phyloP scores from a whole-genome alignment of 345 rosid species.

The Crucihimalaya himalaica region DNA sequence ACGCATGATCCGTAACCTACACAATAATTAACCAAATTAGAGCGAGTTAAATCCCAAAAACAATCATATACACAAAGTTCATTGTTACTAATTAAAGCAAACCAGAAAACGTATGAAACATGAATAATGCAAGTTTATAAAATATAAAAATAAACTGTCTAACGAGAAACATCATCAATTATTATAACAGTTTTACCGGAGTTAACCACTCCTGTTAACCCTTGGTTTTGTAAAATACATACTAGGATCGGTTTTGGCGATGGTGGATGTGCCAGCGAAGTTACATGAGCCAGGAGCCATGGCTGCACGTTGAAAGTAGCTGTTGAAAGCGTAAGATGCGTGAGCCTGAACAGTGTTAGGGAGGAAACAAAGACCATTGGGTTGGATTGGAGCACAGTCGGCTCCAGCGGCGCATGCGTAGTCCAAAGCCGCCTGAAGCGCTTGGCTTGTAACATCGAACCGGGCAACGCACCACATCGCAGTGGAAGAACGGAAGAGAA shows the following conservation, averaged over 20 bases:
- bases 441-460: constrained; percentile 62
- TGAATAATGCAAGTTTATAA: not conserved
- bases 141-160: not conserved
- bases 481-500: constrained; percentile 23
- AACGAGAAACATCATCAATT: not conserved
- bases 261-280: constrained; percentile 72
- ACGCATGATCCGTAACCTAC: constrained; percentile 85
- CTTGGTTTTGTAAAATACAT: not conserved
- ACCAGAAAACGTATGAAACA: not conserved
- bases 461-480: constrained; percentile 77
- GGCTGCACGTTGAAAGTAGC: constrained; percentile 61
- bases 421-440: constrained; percentile 62
- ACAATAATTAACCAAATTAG: constrained; percentile 6
- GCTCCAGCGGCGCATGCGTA: constrained; percentile 76
- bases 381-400: constrained; percentile 61
- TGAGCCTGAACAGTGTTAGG: constrained; percentile 76
- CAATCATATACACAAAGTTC: not conserved
- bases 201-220: not conserved
- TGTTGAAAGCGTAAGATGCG: constrained; percentile 81
- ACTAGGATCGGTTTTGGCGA: constrained; percentile 81
- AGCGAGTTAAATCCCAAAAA: not conserved
- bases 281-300: constrained; percentile 85
- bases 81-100: not conserved
- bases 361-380: constrained; percentile 60
- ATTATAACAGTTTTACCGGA: not conserved